phyloP scores from a whole-genome alignment of 2,329 filamentous ascomycete species.

The Ophidiomyces ophidiicola region DNA sequence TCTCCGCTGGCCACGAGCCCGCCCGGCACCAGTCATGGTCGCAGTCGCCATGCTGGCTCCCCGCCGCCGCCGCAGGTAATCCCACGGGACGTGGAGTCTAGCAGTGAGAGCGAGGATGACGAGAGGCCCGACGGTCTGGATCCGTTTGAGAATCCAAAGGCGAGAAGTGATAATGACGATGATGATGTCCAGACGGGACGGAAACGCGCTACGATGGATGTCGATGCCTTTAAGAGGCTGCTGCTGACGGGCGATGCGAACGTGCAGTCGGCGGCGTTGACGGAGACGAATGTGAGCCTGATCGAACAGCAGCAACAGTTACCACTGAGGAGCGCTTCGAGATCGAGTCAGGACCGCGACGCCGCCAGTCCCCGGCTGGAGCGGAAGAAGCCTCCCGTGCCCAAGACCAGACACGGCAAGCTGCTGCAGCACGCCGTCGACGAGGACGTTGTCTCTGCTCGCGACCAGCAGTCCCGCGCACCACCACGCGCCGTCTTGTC shows the following conservation, averaged over 20 bases:
- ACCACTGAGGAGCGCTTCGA: no score
- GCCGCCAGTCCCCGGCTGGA: not conserved
- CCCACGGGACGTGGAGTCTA: slow-evolving; percentile 20
- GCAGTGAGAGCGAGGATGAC: not conserved
- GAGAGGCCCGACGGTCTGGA: slow-evolving; percentile 24
- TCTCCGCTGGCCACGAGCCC: not conserved
- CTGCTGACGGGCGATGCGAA: slow-evolving; percentile 59
- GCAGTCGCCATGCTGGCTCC: slow-evolving; percentile 5
- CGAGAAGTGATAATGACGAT: slow-evolving; percentile 21
- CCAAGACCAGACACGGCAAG: slow-evolving; percentile 67
- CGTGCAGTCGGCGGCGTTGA: no score
- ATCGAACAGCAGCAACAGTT: no score
- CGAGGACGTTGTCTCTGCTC: slow-evolving; percentile 1
- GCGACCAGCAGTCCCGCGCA: not conserved
- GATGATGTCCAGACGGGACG: not conserved
- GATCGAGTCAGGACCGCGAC: not conserved
- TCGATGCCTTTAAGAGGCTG: slow-evolving; percentile 64
- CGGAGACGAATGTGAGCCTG: no score
- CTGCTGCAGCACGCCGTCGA: slow-evolving; percentile 17
- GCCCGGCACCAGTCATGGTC: not conserved
- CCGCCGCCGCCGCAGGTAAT: slow-evolving; percentile 19
- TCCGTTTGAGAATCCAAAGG: slow-evolving; percentile 28
- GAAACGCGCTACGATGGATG: slow-evolving; percentile 49
- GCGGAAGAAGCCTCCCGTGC: slow-evolving; percentile 59
- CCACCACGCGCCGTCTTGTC: not conserved